Percentiles rank a stretch among this genome's conserved stretches.
These are phyloP conservation scores for Geotrichum restrictum DNA, from an alignment of 1,139 yeast genomes.

Conservation along the genomic window DNA sequence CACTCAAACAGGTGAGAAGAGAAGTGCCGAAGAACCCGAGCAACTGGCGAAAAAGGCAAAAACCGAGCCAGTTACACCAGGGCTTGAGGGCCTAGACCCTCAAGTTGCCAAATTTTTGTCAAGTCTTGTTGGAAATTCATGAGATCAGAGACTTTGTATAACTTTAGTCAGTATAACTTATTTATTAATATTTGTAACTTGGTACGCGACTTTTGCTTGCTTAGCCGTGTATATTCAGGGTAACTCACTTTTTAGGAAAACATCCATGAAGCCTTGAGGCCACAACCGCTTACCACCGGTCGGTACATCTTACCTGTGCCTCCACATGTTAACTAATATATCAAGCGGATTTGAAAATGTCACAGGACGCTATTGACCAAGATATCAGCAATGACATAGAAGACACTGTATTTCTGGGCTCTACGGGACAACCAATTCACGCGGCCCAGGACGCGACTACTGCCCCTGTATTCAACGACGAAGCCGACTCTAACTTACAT, in stretches of 20 bases:
- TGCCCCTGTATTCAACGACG: not conserved
- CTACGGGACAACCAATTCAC: not conserved
- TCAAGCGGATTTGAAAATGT: constrained; percentile 3
- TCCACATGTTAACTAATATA: no score
- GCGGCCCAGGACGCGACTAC: not conserved
- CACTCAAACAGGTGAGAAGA: not conserved
- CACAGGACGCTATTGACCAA: not conserved
- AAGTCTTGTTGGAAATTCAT: constrained; percentile 21
- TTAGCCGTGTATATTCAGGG: not conserved
- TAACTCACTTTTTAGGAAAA: no score
- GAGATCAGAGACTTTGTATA: not conserved
- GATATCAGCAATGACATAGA: not conserved
- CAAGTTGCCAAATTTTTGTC: constrained; percentile 35
- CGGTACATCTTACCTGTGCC: no score
- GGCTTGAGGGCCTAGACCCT: constrained; percentile 34
- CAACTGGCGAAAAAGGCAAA: constrained; percentile 21
- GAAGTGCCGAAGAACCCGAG: constrained; percentile 21
- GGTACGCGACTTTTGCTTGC: no score
- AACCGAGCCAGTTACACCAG: constrained; percentile 18
- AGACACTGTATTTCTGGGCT: not conserved
- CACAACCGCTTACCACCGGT: no score
- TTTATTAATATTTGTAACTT: no score
- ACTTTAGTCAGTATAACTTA: not conserved
- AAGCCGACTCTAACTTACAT: not conserved
- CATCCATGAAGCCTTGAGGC: no score